These are phyloP conservation scores for Balakata baccata DNA, from an alignment of 345 rosid genomes.

Conservation along the genomic window DNA sequence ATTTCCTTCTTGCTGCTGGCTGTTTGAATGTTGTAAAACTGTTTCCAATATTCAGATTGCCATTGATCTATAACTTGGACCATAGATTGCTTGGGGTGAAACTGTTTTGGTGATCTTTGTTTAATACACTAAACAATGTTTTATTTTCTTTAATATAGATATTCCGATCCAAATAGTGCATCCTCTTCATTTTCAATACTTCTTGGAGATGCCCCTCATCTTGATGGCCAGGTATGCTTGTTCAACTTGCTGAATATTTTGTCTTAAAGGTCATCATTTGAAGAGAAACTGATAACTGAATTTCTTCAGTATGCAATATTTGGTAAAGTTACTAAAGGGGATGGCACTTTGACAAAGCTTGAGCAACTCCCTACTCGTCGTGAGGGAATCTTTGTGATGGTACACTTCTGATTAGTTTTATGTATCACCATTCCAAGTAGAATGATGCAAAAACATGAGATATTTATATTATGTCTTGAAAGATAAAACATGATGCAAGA, in stretches of 20 bases:
- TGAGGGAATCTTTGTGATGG: conserved; percentile 95
- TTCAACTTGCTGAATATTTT: conserved; percentile 11
- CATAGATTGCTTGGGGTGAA: background rate
- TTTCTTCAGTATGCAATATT: conserved; percentile 81
- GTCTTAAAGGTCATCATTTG: conserved; percentile 8
- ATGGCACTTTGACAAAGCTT: conserved; percentile 78
- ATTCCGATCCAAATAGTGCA: conserved; percentile 84
- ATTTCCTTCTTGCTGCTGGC: background rate
- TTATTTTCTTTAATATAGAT: conserved; percentile 40
- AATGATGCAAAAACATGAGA: background rate
- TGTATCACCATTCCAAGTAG: background rate
- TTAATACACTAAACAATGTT: background rate
- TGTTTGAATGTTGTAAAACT: background rate
- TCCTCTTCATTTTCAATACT: conserved; percentile 92
- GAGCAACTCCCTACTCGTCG: conserved; percentile 86
- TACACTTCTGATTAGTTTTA: conserved; percentile 30
- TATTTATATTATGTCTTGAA: background rate
- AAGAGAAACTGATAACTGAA: conserved; percentile 13
- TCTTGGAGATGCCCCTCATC: conserved; percentile 96
- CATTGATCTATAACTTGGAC: background rate
- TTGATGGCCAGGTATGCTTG: conserved; percentile 66
- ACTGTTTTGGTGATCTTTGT: background rate
- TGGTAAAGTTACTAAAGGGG: conserved; percentile 93
- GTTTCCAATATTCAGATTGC: background rate
- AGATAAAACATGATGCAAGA: conserved; percentile 1